Conservation (phyloP, 176 grass and related monocot species). For the Dactylis glomerata region DNA sequence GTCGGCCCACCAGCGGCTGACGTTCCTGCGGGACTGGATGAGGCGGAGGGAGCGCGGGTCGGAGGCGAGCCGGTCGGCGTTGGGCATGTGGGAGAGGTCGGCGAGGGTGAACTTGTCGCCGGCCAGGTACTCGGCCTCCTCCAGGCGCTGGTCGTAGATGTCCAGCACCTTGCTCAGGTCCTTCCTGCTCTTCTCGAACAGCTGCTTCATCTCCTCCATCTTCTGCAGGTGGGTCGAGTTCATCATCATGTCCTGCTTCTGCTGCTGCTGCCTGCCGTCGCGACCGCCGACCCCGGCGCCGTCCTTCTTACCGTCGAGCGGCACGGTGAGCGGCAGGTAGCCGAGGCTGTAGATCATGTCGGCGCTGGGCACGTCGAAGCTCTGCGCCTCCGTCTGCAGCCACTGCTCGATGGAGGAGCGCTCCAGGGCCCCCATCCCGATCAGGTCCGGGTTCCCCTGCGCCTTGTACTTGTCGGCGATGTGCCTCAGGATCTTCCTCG, state of each 20-base stretch:
- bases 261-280: neutral
- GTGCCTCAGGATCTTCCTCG: conserved; percentile 72
- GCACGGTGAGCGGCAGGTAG: conserved; percentile 18
- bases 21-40: conserved; percentile 46
- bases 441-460: conserved; percentile 56
- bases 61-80: conserved; percentile 50
- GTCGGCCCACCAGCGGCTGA: conserved; percentile 56
- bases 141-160: conserved; percentile 73
- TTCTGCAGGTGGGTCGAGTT: conserved; percentile 27
- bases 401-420: conserved; percentile 80
- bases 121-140: conserved; percentile 52
- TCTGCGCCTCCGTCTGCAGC: conserved; percentile 82
- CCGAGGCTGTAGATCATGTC: conserved; percentile 69
- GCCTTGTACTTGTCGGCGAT: conserved; percentile 60
- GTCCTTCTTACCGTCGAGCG: neutral
- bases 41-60: conserved; percentile 35
- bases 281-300: neutral
- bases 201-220: conserved; percentile 35
- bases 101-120: conserved; percentile 75
- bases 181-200: conserved; percentile 47
- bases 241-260: neutral
- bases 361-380: conserved; percentile 74
- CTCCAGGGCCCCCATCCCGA: conserved; percentile 67
- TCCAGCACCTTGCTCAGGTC: conserved; percentile 64
- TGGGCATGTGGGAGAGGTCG: conserved; percentile 88